Evolutionary conservation across 1,139 yeast genomes (phyloP).

Genomic region (Yamadazyma diddensiae): DNA sequence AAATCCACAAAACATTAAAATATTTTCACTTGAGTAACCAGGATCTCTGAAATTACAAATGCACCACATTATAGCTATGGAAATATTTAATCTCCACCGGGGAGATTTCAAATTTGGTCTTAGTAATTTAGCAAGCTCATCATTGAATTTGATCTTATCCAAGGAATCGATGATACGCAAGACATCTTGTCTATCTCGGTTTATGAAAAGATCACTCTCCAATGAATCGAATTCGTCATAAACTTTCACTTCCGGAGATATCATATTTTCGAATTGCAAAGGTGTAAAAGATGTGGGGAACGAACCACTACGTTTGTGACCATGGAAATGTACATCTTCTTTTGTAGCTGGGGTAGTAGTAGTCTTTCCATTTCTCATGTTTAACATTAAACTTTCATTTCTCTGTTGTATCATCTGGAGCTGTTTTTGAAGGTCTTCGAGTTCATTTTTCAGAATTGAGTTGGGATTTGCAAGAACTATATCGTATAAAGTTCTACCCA

Average conservation of each 20-base stretch:
- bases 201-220: constrained; percentile 20
- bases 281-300: constrained; percentile 10
- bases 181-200: constrained; percentile 32
- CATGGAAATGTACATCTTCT: background rate
- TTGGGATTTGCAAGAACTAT: constrained; percentile 37
- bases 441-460: constrained; percentile 17
- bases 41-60: constrained; percentile 37
- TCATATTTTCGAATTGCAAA: constrained; percentile 7
- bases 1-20: constrained; percentile 38
- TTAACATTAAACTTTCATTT: constrained; percentile 69
- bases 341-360: constrained; percentile 1
- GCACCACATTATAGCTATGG: constrained; percentile 47
- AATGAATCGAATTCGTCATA: constrained; percentile 11
- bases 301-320: constrained; percentile 13
- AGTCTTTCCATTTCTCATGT: constrained; percentile 22
- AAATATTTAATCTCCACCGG: constrained; percentile 40
- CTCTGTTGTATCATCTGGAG: constrained; percentile 62
- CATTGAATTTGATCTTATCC: constrained; percentile 31
- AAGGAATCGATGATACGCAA: constrained; percentile 31
- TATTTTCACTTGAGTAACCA: constrained; percentile 28
- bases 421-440: constrained; percentile 44
- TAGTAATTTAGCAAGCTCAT: constrained; percentile 27
- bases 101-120: constrained; percentile 20
- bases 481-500: constrained; percentile 42
- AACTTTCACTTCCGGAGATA: constrained; percentile 7